Conservation (phyloP, 306 rosid species). For the Vicia sativa region DNA sequence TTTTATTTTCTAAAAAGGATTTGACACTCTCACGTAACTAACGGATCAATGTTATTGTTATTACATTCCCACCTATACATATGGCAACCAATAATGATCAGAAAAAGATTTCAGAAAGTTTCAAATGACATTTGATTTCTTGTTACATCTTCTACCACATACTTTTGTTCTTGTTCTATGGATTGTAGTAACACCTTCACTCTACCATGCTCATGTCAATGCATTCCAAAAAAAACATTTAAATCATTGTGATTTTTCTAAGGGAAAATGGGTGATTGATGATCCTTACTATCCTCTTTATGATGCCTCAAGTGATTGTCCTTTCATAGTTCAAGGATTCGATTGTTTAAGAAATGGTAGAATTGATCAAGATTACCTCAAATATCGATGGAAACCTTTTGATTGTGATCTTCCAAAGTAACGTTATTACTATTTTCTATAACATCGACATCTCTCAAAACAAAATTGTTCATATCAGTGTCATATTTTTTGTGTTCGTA, state of each 20-base stretch:
- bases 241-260: constrained; percentile 48
- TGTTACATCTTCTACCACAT: constrained; percentile 29
- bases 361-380: constrained; percentile 54
- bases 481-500: too few species aligned
- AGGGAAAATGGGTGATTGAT: constrained; percentile 58
- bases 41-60: not conserved
- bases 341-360: constrained; percentile 64
- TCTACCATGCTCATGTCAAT: constrained; percentile 28
- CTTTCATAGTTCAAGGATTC: constrained; percentile 56
- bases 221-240: not conserved
- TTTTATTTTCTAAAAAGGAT: not conserved
- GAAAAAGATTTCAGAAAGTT: constrained; percentile 22
- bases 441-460: too few species aligned
- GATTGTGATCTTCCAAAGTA: constrained; percentile 65
- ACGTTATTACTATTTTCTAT: too few species aligned
- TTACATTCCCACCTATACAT: constrained; percentile 29
- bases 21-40: not conserved
- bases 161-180: constrained; percentile 30
- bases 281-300: constrained; percentile 52
- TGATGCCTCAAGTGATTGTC: constrained; percentile 47
- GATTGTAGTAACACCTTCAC: not conserved
- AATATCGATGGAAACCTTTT: constrained; percentile 64
- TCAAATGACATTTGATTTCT: constrained; percentile 43
- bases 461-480: too few species aligned
- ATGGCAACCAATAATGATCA: constrained; percentile 27